Percentiles rank a stretch among this genome's conserved stretches.
phyloP scores from a whole-genome alignment of 2,329 filamentous ascomycete genomes.

The Tolypocladium pustulatum region DNA sequence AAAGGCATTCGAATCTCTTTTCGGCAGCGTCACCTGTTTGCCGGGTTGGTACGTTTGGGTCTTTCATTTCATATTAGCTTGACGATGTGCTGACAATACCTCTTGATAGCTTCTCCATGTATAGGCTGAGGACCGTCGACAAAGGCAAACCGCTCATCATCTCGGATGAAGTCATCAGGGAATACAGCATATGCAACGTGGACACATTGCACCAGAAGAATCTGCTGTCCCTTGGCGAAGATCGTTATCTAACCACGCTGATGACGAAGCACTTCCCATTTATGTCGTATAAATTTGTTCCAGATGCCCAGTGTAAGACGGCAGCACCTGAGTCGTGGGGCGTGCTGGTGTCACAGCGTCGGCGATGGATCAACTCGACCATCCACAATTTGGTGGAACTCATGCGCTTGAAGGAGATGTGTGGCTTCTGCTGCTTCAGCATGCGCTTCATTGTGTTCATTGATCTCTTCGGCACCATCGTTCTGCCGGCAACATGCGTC shows the following conservation, averaged over 20 bases:
- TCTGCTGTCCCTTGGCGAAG: slow-evolving; percentile 82
- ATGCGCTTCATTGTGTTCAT: slow-evolving; percentile 97
- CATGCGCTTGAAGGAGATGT: slow-evolving; percentile 83
- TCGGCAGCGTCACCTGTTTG: slow-evolving; percentile 96
- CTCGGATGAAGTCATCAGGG: slow-evolving; percentile 73
- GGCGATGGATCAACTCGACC: slow-evolving; percentile 98
- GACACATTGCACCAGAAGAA: slow-evolving; percentile 98
- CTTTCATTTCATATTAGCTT: background rate
- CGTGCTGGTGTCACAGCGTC: slow-evolving; percentile 91
- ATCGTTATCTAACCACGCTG: slow-evolving; percentile 91
- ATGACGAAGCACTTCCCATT: slow-evolving; percentile 97
- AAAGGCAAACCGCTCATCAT: slow-evolving; percentile 93
- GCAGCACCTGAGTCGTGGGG: slow-evolving; percentile 91
- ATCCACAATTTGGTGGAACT: slow-evolving; percentile 93
- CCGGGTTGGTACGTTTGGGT: slow-evolving; percentile 79
- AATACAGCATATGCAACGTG: slow-evolving; percentile 81
- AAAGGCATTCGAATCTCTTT: slow-evolving; percentile 96
- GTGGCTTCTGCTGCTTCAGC: slow-evolving; percentile 96
- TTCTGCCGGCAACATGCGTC: slow-evolving; percentile 77
- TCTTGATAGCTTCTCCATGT: slow-evolving; percentile 87
- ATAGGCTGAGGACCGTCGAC: slow-evolving; percentile 86
- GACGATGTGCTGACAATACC: background rate
- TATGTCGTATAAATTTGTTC: slow-evolving; percentile 94
- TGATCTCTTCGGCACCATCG: slow-evolving; percentile 85
- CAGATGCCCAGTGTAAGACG: slow-evolving; percentile 86